phyloP scores from a whole-genome alignment of 2,329 filamentous ascomycete species.

The Pezicula rhizophila region DNA sequence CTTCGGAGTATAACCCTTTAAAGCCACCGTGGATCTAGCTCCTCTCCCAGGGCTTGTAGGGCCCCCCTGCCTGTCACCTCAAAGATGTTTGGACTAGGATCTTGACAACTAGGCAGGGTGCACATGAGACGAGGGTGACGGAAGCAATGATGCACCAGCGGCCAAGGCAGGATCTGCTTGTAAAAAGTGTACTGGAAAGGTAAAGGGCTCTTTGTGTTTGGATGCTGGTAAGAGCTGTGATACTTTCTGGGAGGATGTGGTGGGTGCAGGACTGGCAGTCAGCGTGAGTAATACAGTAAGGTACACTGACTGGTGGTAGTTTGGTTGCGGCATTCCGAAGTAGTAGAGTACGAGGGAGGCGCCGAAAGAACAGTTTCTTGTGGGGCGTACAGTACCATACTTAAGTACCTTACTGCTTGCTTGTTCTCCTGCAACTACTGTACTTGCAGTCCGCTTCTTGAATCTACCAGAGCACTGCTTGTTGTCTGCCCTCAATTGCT shows the following conservation, averaged over 20 bases:
- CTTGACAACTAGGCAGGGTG: slow-evolving; percentile 21
- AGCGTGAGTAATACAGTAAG: no score
- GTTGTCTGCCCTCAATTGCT: no score
- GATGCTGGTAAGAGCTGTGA: slow-evolving; percentile 10
- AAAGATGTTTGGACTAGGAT: slow-evolving; percentile 24
- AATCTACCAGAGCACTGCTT: no score
- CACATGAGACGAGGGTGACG: slow-evolving; percentile 28
- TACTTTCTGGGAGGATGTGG: not conserved
- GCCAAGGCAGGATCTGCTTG: slow-evolving; percentile 18
- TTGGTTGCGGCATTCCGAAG: not conserved
- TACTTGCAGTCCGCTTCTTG: not conserved
- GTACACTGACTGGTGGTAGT: not conserved
- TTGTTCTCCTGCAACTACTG: not conserved
- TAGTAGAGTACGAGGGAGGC: not conserved
- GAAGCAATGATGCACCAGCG: slow-evolving; percentile 20
- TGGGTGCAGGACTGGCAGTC: no score
- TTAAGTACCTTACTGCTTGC: not conserved
- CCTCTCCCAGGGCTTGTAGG: slow-evolving; percentile 18
- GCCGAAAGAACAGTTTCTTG: no score
- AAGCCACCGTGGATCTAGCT: slow-evolving; percentile 15
- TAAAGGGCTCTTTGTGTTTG: slow-evolving; percentile 7
- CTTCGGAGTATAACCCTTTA: slow-evolving; percentile 26
- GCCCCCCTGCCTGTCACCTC: slow-evolving; percentile 22
- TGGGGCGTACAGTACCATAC: not conserved
- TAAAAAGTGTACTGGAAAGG: slow-evolving; percentile 8